Conservation (phyloP, 192 early-diverging fungal genomes). For the Coemansia pectinata region DNA sequence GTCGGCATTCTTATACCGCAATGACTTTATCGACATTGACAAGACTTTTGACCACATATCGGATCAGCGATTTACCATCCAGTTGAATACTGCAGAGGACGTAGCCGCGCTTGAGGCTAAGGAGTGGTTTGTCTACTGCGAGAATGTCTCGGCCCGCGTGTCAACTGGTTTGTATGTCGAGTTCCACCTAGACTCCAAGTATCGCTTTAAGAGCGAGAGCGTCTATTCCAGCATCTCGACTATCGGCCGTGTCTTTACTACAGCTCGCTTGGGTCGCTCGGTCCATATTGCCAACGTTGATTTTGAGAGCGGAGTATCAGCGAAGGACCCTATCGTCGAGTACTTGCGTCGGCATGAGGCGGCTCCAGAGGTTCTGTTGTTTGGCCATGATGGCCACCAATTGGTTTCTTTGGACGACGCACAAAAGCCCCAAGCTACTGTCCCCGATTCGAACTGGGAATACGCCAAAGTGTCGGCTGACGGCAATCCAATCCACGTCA, state of each 20-base stretch:
- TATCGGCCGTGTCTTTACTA: conserved; percentile 60
- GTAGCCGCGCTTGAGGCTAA: conserved; percentile 77
- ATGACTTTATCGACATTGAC: conserved; percentile 73
- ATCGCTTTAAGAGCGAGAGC: conserved; percentile 60
- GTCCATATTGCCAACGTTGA: conserved; percentile 77
- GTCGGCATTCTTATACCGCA: conserved; percentile 51
- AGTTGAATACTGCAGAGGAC: conserved; percentile 65
- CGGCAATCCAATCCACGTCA: conserved; percentile 90
- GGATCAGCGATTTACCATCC: conserved; percentile 66
- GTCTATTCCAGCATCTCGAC: conserved; percentile 74
- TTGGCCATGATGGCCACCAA: conserved; percentile 62
- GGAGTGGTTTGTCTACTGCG: conserved; percentile 70
- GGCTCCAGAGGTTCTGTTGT: conserved; percentile 68
- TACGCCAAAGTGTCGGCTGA: conserved; percentile 83
- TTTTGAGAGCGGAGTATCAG: conserved; percentile 63
- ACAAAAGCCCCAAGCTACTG: conserved; percentile 2
- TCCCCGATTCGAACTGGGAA: conserved; percentile 74
- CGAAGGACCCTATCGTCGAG: conserved; percentile 78
- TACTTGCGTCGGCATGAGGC: conserved; percentile 74
- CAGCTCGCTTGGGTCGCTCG: conserved; percentile 57
- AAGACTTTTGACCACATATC: conserved; percentile 63
- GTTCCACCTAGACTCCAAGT: conserved; percentile 76
- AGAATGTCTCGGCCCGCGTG: conserved; percentile 22
- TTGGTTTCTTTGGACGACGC: neutral
- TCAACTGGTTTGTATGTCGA: conserved; percentile 61